Conservation (phyloP, 805 yeast species). For the Schwanniomyces occidentalis region DNA sequence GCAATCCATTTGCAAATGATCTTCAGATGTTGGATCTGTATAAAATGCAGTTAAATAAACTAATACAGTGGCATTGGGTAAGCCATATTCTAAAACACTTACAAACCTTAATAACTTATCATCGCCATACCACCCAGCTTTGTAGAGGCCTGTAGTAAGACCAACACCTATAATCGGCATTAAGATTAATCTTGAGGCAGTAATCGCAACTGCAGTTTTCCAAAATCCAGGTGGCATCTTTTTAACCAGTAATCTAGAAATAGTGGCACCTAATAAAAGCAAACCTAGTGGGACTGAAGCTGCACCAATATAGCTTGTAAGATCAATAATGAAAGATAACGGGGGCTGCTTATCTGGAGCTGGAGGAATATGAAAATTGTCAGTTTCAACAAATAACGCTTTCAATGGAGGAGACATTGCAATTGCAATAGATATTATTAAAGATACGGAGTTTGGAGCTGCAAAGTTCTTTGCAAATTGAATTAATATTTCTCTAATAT, state of each 20-base stretch:
- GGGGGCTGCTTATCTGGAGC: conserved; percentile 91
- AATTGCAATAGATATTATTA: conserved; percentile 63
- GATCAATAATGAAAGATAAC: conserved; percentile 80
- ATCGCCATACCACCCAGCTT: conserved; percentile 62
- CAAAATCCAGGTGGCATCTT: conserved; percentile 69
- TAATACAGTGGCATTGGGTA: conserved; percentile 87
- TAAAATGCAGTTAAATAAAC: conserved; percentile 87
- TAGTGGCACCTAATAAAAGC: conserved; percentile 80
- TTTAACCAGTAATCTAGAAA: conserved; percentile 67
- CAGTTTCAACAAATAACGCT: conserved; percentile 46
- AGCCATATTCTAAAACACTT: conserved; percentile 68
- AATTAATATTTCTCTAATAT: conserved; percentile 5
- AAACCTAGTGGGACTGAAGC: conserved; percentile 91
- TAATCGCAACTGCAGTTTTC: conserved; percentile 61
- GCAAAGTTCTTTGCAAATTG: conserved; percentile 48
- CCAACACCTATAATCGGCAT: conserved; percentile 79
- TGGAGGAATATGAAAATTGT: conserved; percentile 46
- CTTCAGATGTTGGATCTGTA: conserved; percentile 59
- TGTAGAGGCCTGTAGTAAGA: conserved; percentile 54
- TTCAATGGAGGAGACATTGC: conserved; percentile 88
- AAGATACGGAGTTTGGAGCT: conserved; percentile 72
- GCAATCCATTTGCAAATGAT: conserved; percentile 77
- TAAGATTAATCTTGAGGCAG: conserved; percentile 58
- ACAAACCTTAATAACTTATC: conserved; percentile 69
- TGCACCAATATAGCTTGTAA: conserved; percentile 73